Evolutionary conservation across 148 eudicot species (phyloP).

Genomic region (Fagopyrum tataricum): DNA sequence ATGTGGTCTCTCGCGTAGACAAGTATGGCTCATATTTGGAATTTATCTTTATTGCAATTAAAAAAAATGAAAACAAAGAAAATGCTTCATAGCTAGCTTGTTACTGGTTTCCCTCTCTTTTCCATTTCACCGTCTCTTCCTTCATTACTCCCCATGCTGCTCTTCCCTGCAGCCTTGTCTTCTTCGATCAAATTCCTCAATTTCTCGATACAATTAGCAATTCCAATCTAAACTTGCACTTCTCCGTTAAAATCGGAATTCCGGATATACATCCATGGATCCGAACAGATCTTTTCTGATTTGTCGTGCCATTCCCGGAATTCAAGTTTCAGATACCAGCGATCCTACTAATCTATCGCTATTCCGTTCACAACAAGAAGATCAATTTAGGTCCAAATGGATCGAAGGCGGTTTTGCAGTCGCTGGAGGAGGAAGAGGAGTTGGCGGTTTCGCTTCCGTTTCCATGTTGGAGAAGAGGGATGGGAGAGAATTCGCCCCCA

Average conservation of each 20-base stretch:
- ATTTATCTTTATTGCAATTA: too few species aligned
- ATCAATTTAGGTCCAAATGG: constrained; percentile 19
- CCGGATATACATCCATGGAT: neutral
- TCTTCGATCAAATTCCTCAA: neutral
- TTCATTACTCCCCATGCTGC: neutral
- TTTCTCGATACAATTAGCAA: neutral
- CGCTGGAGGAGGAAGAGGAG: constrained; percentile 3
- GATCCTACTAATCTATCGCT: constrained; percentile 17
- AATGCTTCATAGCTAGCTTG: neutral
- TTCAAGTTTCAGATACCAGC: constrained; percentile 24
- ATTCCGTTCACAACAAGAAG: constrained; percentile 12
- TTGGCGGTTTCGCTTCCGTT: constrained; percentile 35
- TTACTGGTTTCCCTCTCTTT: neutral
- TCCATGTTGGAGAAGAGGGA: constrained; percentile 30
- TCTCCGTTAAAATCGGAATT: neutral
- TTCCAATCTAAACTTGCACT: neutral
- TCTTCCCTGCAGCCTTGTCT: neutral
- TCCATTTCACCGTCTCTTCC: constrained; percentile 4
- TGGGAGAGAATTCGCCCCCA: constrained; percentile 42
- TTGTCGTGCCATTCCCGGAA: constrained; percentile 34
- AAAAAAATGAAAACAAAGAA: too few species aligned
- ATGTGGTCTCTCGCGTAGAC: neutral
- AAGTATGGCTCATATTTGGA: neutral
- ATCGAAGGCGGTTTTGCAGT: neutral
- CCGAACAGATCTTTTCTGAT: constrained; percentile 18